Conservation (phyloP, 805 yeast species). For the Yarrowia hollandica region DNA sequence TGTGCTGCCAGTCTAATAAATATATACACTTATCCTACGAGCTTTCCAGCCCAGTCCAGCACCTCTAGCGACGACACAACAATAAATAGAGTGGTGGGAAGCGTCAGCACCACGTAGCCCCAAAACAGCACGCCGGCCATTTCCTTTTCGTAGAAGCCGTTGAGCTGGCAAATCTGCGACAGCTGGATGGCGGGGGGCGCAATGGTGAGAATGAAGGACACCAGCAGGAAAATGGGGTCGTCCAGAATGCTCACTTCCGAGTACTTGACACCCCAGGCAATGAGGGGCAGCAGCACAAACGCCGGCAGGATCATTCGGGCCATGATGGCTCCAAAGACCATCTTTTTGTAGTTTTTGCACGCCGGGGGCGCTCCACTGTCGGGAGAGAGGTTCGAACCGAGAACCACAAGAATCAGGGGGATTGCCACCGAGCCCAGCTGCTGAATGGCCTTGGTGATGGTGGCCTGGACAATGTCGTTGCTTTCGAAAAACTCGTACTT, state of each 20-base stretch:
- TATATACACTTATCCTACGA: not conserved
- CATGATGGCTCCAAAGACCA: constrained; percentile 54
- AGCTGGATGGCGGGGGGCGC: constrained; percentile 71
- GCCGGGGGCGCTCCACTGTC: constrained; percentile 48
- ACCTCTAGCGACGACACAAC: constrained; percentile 57
- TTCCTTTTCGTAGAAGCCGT: constrained; percentile 59
- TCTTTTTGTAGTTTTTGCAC: constrained; percentile 45
- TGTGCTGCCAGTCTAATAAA: too few relatives aligned
- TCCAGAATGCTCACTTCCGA: constrained; percentile 49
- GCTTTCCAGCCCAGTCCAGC: constrained; percentile 50
- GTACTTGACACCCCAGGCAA: constrained; percentile 54
- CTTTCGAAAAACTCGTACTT: constrained; percentile 49
- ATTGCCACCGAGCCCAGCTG: constrained; percentile 61
- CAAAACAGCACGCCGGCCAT: constrained; percentile 67
- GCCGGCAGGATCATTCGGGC: constrained; percentile 65
- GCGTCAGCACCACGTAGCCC: constrained; percentile 62
- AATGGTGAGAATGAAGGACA: constrained; percentile 57
- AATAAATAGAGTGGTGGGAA: constrained; percentile 58
- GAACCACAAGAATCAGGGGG: constrained; percentile 59
- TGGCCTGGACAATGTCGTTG: constrained; percentile 50
- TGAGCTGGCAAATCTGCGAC: constrained; percentile 63
- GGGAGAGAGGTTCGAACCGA: constrained; percentile 62
- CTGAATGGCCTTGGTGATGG: constrained; percentile 53
- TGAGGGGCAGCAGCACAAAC: constrained; percentile 53
- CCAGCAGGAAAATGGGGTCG: constrained; percentile 62